These are phyloP conservation scores for Cladobotryum mycophilum DNA, from an alignment of 2,329 filamentous ascomycete genomes.

Conservation along the genomic window DNA sequence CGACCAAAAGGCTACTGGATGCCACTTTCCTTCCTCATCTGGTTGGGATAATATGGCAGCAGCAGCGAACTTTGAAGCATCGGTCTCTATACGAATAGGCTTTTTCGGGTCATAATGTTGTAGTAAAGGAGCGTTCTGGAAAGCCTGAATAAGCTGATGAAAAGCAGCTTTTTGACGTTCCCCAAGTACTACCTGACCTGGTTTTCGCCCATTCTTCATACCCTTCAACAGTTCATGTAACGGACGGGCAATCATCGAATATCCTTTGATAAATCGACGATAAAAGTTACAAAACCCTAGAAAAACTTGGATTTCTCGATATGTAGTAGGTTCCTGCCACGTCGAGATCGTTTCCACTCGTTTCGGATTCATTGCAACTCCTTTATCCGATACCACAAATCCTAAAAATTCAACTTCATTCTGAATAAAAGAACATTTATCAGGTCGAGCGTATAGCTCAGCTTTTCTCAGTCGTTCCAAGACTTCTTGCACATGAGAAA, in stretches of 20 bases:
- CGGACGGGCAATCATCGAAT: neutral
- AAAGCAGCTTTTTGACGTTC: too few species aligned
- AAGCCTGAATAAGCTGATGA: too few species aligned
- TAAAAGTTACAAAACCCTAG: too few species aligned
- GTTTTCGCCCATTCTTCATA: too few species aligned
- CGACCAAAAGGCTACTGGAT: neutral
- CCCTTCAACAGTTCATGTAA: too few species aligned
- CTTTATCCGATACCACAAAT: neutral
- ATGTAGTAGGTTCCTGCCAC: too few species aligned
- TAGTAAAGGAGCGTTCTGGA: too few species aligned
- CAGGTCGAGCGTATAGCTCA: neutral
- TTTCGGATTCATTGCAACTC: neutral
- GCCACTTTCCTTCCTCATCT: neutral
- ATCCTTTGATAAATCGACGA: neutral
- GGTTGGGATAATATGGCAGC: neutral
- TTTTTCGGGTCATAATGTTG: neutral
- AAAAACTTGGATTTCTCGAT: too few species aligned
- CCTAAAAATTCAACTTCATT: neutral
- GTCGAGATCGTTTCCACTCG: neutral
- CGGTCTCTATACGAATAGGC: neutral
- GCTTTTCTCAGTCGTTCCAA: neutral
- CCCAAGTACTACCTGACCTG: too few species aligned
- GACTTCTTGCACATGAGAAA: neutral
- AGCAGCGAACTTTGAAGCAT: neutral
- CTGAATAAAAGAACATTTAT: neutral